Conservation (phyloP, 352 stramenopile genomes). For the Phytophthora kernoviae region DNA sequence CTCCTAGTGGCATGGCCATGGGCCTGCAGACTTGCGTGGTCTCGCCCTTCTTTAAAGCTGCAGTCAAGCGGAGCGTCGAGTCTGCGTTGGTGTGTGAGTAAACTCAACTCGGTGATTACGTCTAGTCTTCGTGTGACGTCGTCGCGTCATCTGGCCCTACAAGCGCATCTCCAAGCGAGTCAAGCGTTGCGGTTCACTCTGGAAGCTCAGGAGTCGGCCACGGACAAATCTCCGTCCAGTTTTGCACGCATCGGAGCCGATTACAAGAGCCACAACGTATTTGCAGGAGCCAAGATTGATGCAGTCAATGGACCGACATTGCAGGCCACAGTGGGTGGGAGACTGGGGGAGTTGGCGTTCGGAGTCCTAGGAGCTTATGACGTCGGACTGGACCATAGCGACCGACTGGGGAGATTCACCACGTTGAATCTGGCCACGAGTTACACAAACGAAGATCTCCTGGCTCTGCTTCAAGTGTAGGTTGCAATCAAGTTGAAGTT, state of each 20-base stretch:
- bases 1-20: conserved; percentile 55
- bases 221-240: conserved; percentile 66
- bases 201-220: conserved; percentile 72
- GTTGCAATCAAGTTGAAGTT: conserved; percentile 16
- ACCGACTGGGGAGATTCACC: conserved; percentile 67
- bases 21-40: conserved; percentile 62
- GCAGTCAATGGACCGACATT: conserved; percentile 81
- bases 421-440: conserved; percentile 63
- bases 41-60: conserved; percentile 73
- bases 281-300: conserved; percentile 75
- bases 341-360: conserved; percentile 46
- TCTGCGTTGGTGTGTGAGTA: conserved; percentile 67
- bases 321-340: conserved; percentile 57
- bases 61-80: conserved; percentile 68
- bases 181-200: conserved; percentile 66
- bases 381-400: conserved; percentile 79
- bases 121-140: conserved; percentile 71
- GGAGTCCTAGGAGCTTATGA: conserved; percentile 74
- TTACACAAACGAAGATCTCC: conserved; percentile 67
- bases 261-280: conserved; percentile 49
- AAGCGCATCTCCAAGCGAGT: conserved; percentile 68
- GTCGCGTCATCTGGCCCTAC: conserved; percentile 66
- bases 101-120: conserved; percentile 70
- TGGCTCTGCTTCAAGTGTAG: conserved; percentile 77
- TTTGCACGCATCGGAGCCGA: conserved; percentile 78